Base-by-base conservation (phyloP, 2,329 filamentous ascomycete species). In the Bisporella sp. region DNA sequence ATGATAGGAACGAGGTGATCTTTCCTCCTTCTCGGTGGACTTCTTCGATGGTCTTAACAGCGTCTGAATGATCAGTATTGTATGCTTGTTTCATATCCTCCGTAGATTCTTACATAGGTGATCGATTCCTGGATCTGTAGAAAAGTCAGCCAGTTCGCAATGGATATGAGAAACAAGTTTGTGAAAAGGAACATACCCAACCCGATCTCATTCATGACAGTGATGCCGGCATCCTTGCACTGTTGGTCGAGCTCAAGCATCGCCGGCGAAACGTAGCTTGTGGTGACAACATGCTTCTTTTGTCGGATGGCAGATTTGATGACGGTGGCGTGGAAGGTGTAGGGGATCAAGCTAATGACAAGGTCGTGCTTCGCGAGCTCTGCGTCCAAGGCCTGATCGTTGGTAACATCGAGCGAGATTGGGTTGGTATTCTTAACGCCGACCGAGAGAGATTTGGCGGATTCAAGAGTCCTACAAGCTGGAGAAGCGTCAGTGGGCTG, bases 261-360 rank as follows among this genome's bases (percentile, higher is more conserved):
- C 58, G 89, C 88, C 4, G 89, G 89, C 4, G 88, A 95, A 59
- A 96, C 87, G 67, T 97, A 97, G 58, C 83, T 89, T 31, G 92
- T 96, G 52, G 92, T 96, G 65, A 97, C 91, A 54, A 97, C 90
- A 74, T 97, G 75, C 79, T 92, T 96, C 87, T 96, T 96, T 64
- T 85, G 80, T 64, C 85, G 81, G 72, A 97, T 96, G 57, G 90
- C 92, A 35, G 86, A 84, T 79, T 95, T 92, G 81, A 96, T 95
- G 63, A 96, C 90, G 50, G 79, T 76, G 43, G 85, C 87, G 70
- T 95, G 90, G 79, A 82, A 89, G 54, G 83, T 95, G 74, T 96
- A 97, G 46, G 92, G 92, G 62, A 97, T 96, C 70, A 97, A 69
- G 65, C 75, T 81, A 68, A 91, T 86, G 67, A 86, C 83, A 8